phyloP scores from a whole-genome alignment of 108 stramenopile genomes.

The Skeletonema marinoi region DNA sequence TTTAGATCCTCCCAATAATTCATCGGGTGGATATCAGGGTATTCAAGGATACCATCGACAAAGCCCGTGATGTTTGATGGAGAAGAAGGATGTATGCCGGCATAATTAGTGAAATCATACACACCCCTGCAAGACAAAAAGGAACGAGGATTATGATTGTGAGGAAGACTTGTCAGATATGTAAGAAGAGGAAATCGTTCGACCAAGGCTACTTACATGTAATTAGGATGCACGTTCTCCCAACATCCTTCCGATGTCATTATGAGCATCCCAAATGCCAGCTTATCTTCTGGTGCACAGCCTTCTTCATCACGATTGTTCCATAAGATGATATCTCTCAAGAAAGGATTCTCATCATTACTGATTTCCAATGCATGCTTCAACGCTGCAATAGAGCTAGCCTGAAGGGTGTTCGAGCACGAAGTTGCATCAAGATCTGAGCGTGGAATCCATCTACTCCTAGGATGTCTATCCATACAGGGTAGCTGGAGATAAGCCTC shows the following conservation, averaged over 20 bases:
- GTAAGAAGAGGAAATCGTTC: not conserved
- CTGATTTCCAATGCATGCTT: conserved; percentile 17
- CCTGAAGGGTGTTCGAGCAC: conserved; percentile 32
- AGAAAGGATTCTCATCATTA: conserved; percentile 37
- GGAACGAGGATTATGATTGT: not conserved
- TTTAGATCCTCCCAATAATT: conserved; percentile 18
- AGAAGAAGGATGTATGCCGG: conserved; percentile 14
- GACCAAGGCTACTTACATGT: conserved; percentile 27
- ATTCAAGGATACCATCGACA: conserved; percentile 23
- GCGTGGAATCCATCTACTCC: conserved; percentile 41
- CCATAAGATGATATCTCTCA: conserved; percentile 45
- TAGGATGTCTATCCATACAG: conserved; percentile 23
- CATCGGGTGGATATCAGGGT: conserved; percentile 34
- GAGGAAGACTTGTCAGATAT: not conserved
- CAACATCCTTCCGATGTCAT: conserved; percentile 50
- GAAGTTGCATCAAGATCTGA: conserved; percentile 19
- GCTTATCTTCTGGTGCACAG: conserved; percentile 26
- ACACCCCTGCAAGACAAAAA: conserved; percentile 14
- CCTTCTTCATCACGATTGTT: conserved; percentile 28
- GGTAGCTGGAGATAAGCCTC: conserved; percentile 6
- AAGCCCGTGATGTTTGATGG: conserved; percentile 18
- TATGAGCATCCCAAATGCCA: conserved; percentile 42
- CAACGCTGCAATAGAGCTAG: conserved; percentile 5
- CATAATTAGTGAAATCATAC: conserved; percentile 39
- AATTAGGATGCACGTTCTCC: conserved; percentile 57